Base-by-base conservation (phyloP, 768 basidiomycete species). In the Boletellus ananas region DNA sequence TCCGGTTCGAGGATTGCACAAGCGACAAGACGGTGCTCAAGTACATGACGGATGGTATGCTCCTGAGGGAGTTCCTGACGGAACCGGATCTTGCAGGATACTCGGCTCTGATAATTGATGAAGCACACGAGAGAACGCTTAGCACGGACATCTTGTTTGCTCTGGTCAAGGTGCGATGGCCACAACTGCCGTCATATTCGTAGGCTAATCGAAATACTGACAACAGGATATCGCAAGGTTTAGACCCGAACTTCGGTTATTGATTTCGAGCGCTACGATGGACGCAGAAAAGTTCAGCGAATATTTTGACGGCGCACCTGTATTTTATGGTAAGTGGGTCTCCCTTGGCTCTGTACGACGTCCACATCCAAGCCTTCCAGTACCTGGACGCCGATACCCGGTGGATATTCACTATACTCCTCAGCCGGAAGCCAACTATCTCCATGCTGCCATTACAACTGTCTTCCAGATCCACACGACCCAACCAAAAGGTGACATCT, bases 41-140 rank as follows among this genome's bases (percentile, higher is more conserved):
- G 71, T 99, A 99, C 71, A 96, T 99, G 96, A 99, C 96, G 38
- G 96, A 99, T 63, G 96, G 96, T 31, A 98, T 99, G 96, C 77
- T 99, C 23, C 73, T 98, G 39, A 81, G 96, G 62, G 94, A 98
- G 69, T 98, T 98, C 70, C 72, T 99, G 62, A 98, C 96, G 10
- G 96, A 99, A 68, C 96, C 96, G 0, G 92, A 94, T 72, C 71
- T 99, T 47, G 95, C 92, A 13, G 91, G 91, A 4, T 99, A 98
- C 66, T 86, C 93, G 41, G 91, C 87, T 27, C 73, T 99, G 61
- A 94, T 99, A 61, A 98, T 99, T 61, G 96, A 99, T 67, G 96
- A 99, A 69, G 96, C 96, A 8, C 96, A 99, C 66, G 96, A 99
- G 70, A 76, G 96, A 62, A 98, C 96, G 29, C 77, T 99, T 45